phyloP scores from a whole-genome alignment of 208 protist species.

The Herpetomonas samuelpessoai region DNA sequence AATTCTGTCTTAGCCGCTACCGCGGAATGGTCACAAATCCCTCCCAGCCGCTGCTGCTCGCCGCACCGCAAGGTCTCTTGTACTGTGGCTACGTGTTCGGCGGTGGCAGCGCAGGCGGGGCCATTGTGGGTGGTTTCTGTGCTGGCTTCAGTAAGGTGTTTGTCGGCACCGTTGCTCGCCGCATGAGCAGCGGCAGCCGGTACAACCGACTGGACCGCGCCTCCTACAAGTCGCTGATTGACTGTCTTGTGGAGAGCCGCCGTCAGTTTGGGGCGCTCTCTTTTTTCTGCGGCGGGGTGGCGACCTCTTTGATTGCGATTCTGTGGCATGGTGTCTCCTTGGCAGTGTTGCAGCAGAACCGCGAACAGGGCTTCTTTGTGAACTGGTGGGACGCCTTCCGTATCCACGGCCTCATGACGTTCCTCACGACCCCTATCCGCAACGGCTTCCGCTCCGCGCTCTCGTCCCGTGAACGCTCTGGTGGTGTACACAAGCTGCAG shows the following conservation, averaged over 20 bases:
- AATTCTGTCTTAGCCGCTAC: slow-evolving; percentile 65
- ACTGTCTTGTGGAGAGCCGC: slow-evolving; percentile 50
- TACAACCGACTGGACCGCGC: slow-evolving; percentile 42
- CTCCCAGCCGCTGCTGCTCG: slow-evolving; percentile 78
- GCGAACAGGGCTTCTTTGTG: slow-evolving; percentile 26
- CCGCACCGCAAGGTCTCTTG: slow-evolving; percentile 52
- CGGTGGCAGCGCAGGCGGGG: slow-evolving; percentile 43
- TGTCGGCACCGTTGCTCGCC: slow-evolving; percentile 61
- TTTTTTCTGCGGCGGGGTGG: slow-evolving; percentile 66
- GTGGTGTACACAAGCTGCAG: slow-evolving; percentile 52
- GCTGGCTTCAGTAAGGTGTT: slow-evolving; percentile 58
- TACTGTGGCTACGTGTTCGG: slow-evolving; percentile 76
- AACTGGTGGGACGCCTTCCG: slow-evolving; percentile 71
- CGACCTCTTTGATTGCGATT: slow-evolving; percentile 49
- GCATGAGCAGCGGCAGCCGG: slow-evolving; percentile 45
- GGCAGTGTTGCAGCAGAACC: slow-evolving; percentile 49
- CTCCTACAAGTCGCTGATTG: slow-evolving; percentile 51
- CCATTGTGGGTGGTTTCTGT: slow-evolving; percentile 52
- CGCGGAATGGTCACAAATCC: slow-evolving; percentile 75
- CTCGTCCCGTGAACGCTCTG: slow-evolving; percentile 58
- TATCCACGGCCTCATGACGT: slow-evolving; percentile 77
- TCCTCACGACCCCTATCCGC: slow-evolving; percentile 74
- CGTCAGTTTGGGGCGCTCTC: slow-evolving; percentile 73
- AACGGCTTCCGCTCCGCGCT: slow-evolving; percentile 81
- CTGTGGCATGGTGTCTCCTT: slow-evolving; percentile 77